Conservation (phyloP, 2,329 filamentous ascomycete species). For the Pseudogymnoascus sp. region DNA sequence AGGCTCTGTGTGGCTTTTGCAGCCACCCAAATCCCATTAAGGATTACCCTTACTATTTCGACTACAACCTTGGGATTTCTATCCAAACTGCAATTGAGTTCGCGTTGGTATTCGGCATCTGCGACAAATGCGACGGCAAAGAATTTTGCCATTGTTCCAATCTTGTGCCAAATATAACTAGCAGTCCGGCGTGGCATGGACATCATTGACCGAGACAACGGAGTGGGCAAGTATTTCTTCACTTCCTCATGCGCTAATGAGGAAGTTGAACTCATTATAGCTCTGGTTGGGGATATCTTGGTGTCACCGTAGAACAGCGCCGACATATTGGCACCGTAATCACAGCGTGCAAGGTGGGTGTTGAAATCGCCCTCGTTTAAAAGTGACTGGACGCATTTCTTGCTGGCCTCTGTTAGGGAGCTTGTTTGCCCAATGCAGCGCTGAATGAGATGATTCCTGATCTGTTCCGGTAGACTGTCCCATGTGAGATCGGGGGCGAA, state of each 20-base stretch:
- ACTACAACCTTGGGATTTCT: constrained; percentile 25
- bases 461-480: constrained; percentile 40
- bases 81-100: constrained; percentile 39
- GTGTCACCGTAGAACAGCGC: constrained; percentile 26
- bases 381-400: constrained; percentile 23
- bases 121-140: constrained; percentile 42
- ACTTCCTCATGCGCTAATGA: no score
- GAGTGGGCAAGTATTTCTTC: neutral
- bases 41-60: constrained; percentile 33
- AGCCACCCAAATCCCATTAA: constrained; percentile 43
- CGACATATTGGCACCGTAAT: constrained; percentile 37
- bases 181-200: neutral
- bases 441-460: constrained; percentile 39
- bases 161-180: constrained; percentile 34
- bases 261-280: no score
- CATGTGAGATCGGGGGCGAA: constrained; percentile 44
- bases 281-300: no score
- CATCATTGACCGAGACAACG: constrained; percentile 22
- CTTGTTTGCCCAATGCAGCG: constrained; percentile 38
- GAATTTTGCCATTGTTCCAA: constrained; percentile 41
- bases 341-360: constrained; percentile 41
- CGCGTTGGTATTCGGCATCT: constrained; percentile 44
- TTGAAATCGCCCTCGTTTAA: constrained; percentile 34
- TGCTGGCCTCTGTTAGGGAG: constrained; percentile 29
- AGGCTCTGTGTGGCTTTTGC: constrained; percentile 37